Base-by-base conservation (phyloP, 1,139 yeast genomes). In the Suhomyces wounanorum region DNA sequence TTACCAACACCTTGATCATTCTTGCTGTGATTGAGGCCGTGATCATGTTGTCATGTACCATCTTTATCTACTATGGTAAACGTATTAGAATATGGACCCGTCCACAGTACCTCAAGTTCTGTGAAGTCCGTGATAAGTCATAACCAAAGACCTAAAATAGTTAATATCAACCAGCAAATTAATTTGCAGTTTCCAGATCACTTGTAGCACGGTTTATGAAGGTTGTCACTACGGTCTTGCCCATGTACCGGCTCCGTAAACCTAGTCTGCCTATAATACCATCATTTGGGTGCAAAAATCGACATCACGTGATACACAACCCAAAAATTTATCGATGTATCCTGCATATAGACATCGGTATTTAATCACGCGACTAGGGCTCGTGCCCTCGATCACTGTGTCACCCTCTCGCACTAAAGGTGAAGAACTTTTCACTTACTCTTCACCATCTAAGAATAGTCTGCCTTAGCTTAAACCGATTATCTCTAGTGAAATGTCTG, bases 401-500 rank as follows among this genome's bases (percentile, higher is more conserved):
- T 4, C 45, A 17, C 41, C 40, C 42, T n/a, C 38, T n/a, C 38
- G 14, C 37, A 17, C 30, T 45, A 28, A 41, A 35, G 30, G 26
- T 44, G 50, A 47, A 47, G 50, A 51, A 50, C 52, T 50, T 50
- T 50, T 50, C 52, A 50, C 43, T 21, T 28, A 21, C 48, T 26
- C 44, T 43, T 41, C 50, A 45, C 50, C 49, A 52, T 56, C 66
- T 63, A 59, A 63, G 66, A 63, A 55, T 63, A 63, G 67, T 63
- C 67, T 62, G 67, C 66, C 56, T 56, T 52, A 55, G 60, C 61
- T 56, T 59, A 58, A 59, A 59, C 60, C 56, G 67, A 63, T 63
- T 63, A 62, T 61, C 59, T 63, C 67, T 63, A 63, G 67, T 61
- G 60, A 51, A 51, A 79, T 79, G 84, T 80, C 85, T 62, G 67